phyloP scores from a whole-genome alignment of 768 basidiomycete species.

The Agaricus blazei region DNA sequence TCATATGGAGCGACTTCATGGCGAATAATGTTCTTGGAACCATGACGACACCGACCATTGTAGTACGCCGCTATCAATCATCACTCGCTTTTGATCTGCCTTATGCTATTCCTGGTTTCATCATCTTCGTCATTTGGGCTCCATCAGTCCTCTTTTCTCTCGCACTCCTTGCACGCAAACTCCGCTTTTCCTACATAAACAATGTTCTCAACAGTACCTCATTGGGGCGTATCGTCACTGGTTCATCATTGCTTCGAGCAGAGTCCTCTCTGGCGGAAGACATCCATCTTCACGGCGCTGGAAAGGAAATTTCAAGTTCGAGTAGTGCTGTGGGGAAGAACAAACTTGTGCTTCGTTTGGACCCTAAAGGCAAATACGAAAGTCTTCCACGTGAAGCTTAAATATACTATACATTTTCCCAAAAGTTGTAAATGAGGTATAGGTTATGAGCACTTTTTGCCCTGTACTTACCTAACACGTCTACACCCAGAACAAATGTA shows the following conservation, averaged over 20 bases:
- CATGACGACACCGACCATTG: neutral
- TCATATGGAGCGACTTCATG: constrained; percentile 2
- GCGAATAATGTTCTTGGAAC: constrained; percentile 2
- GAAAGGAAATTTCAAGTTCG: neutral
- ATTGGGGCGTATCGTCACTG: neutral
- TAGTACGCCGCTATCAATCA: neutral
- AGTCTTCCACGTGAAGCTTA: neutral
- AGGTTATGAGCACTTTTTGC: no score
- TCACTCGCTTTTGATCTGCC: neutral
- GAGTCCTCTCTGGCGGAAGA: neutral
- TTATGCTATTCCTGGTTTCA: constrained; percentile 1
- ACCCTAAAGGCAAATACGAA: neutral
- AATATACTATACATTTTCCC: no score
- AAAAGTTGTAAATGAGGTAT: no score
- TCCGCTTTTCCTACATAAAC: neutral
- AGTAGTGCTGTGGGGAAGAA: neutral
- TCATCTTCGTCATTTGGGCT: constrained; percentile 1
- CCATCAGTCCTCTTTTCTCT: neutral
- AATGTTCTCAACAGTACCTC: neutral
- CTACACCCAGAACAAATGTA: no score
- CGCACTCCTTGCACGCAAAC: neutral
- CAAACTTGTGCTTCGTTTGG: neutral
- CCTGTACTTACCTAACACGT: no score
- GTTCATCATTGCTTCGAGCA: neutral
- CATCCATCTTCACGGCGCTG: neutral